Base-by-base conservation (phyloP, 176 grass and related monocot genomes). In the Oryza punctata region DNA sequence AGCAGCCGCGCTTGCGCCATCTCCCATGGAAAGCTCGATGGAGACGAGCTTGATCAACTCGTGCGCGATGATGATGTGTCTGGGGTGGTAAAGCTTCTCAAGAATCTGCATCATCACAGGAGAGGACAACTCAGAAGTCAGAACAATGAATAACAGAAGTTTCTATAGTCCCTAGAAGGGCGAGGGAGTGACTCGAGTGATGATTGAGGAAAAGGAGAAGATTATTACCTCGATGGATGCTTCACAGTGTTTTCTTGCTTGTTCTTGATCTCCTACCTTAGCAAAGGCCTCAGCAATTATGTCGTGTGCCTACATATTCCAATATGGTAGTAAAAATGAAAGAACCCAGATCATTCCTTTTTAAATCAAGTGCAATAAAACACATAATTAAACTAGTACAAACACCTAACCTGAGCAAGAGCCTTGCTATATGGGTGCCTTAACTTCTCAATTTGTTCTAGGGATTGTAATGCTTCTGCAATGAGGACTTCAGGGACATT, bases 371-470 rank as follows among this genome's bases (percentile, higher is more conserved):
- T 26, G 70, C 45, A 69, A 69, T 59, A 68, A 67, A 67, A 46
- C 4, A 24, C 44, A 41, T 12, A 38, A 14, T 21, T 41, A 11
- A 73, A 59, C 70, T 46, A 67, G 86, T 6, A 35, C 59, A 5
- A 90, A 7, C 57, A 67, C 78, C 81, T 71, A 67, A 98, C 96
- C 96, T 98, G 81, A 28, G 93, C 93, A 85, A 95, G 79, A 85
- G 33, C 70, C 73, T 87, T 98, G 91, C 96, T 91, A 88, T 98
- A 93, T 75, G 79, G 91, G 75, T 98, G 96, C 72, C 87, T 91
- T 68, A 93, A 24, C 69, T 79, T 93, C 90, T 84, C 88, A 66
- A 95, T 81, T 71, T 75, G 80, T 82, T 85, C 67, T 63, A 98
- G 85, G 28, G 76, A 95, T 50, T 75, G 63, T 82, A 95, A 84